Evolutionary conservation across 352 stramenopile genomes (phyloP).

Genomic region (Phytophthora nicotianae): DNA sequence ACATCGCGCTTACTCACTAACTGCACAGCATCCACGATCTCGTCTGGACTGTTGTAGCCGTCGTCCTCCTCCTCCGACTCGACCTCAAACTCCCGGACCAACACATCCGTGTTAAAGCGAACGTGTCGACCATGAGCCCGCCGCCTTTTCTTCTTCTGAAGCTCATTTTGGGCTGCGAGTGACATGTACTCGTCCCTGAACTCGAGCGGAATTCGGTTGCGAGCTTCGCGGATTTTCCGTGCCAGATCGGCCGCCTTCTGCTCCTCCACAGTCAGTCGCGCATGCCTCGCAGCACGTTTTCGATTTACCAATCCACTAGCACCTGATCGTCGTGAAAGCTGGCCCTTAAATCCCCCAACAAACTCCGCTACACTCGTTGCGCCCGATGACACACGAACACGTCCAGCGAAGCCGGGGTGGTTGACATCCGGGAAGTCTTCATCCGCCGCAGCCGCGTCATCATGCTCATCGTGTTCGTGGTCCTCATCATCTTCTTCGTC

Average conservation of each 20-base stretch:
- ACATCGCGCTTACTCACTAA: constrained; percentile 44
- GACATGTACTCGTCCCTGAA: constrained; percentile 55
- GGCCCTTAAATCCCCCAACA: constrained; percentile 66
- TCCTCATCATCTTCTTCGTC: constrained; percentile 30
- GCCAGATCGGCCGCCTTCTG: constrained; percentile 52
- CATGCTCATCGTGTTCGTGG: constrained; percentile 23
- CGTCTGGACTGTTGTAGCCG: constrained; percentile 39
- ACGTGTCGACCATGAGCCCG: constrained; percentile 37
- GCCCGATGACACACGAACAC: constrained; percentile 44
- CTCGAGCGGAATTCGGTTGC: constrained; percentile 59
- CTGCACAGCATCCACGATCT: constrained; percentile 52
- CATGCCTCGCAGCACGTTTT: constrained; percentile 48
- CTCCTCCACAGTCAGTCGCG: constrained; percentile 45
- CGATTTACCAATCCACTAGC: constrained; percentile 48
- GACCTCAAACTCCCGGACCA: constrained; percentile 64
- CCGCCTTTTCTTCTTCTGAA: constrained; percentile 44
- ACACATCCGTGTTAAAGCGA: constrained; percentile 49
- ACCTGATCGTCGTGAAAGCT: constrained; percentile 47
- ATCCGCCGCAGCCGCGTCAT: constrained; percentile 17
- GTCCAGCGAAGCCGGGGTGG: constrained; percentile 33
- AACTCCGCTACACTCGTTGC: constrained; percentile 67
- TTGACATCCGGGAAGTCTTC: constrained; percentile 29
- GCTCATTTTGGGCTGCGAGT: constrained; percentile 32
- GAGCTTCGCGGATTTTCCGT: constrained; percentile 53
- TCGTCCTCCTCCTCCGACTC: constrained; percentile 59